Base-by-base conservation (phyloP, 371 early-diverging fungal genomes). In the Mortierella sp. region DNA sequence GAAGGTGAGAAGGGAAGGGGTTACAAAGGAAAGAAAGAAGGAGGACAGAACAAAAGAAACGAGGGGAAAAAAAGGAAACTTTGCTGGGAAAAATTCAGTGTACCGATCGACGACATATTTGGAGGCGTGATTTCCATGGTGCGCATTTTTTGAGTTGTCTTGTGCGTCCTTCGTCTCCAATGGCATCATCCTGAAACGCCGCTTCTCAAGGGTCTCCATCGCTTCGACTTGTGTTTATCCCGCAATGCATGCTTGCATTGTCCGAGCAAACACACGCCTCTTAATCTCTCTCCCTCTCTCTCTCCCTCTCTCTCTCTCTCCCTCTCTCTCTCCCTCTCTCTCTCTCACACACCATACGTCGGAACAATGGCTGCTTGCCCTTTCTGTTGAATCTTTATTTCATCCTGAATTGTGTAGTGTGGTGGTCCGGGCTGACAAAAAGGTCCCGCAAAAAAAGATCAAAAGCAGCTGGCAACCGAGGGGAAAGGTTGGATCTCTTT, bases 391-490 rank as follows among this genome's bases (percentile, higher is more conserved):
- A 16, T 55, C 19, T 34, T 58, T 34, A 34, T 58, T 58, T 58
- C 31, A 58, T 58, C 34, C 58, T 58, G 31, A 58, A 55, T 11
- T n/a, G n/a, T n/a, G n/a, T n/a, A n/a, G n/a, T n/a, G n/a, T n/a
- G n/a, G n/a, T n/a, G n/a, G n/a, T n/a, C n/a, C n/a, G n/a, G n/a
- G n/a, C n/a, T n/a, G n/a, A n/a, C n/a, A n/a, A n/a, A n/a, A n/a
- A n/a, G n/a, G n/a, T n/a, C n/a, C n/a, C n/a, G n/a, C n/a, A n/a
- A n/a, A n/a, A n/a, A n/a, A n/a, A n/a, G n/a, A 6, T 6, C 4
- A 11, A 1, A 34, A 58, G 34, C 11, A 0, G 34, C 31, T 7
- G 19, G 14, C 29, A 58, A 5, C 29, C 4, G 8, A 13, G 19
- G 34, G n/a, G n/a, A n/a, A 16, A 34, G 1, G 7, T 4, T 14